These are phyloP conservation scores for Tuber microsphaerosporum DNA, from an alignment of 495 filamentous ascomycete species.

Conservation along the genomic window DNA sequence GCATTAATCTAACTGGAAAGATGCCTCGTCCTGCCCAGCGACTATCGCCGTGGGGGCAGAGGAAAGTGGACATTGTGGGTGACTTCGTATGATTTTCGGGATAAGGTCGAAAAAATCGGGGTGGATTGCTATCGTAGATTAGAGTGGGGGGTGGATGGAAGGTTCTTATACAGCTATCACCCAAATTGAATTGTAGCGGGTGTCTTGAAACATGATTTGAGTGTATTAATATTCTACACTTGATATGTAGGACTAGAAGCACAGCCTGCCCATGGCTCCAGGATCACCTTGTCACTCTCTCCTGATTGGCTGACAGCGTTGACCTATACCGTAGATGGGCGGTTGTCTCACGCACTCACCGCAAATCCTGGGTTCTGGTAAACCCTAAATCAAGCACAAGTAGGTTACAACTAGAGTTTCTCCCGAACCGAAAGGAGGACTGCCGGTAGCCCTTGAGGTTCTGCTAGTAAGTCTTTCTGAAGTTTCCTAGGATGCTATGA, in stretches of 20 bases:
- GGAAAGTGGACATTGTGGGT: background rate
- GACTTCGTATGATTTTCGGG: background rate
- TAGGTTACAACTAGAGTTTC: background rate
- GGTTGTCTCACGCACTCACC: background rate
- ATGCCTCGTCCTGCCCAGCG: background rate
- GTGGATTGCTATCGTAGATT: background rate
- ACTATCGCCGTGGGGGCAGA: background rate
- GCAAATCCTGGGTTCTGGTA: background rate
- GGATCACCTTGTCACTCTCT: background rate
- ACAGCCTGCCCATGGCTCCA: background rate
- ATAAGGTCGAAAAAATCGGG: background rate
- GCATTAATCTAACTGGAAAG: background rate
- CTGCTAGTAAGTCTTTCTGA: background rate
- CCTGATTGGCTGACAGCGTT: background rate
- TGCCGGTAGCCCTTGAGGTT: background rate
- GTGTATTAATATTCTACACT: constrained; percentile 1
- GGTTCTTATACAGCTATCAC: background rate
- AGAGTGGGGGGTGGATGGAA: background rate
- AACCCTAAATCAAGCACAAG: background rate
- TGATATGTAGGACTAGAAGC: background rate
- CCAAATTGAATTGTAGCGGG: background rate
- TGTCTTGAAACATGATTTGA: background rate
- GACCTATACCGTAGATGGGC: background rate
- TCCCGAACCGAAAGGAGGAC: background rate
- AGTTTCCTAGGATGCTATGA: background rate